These are phyloP conservation scores for Bretschneidera sinensis DNA, from an alignment of 345 rosid genomes.

Conservation along the genomic window DNA sequence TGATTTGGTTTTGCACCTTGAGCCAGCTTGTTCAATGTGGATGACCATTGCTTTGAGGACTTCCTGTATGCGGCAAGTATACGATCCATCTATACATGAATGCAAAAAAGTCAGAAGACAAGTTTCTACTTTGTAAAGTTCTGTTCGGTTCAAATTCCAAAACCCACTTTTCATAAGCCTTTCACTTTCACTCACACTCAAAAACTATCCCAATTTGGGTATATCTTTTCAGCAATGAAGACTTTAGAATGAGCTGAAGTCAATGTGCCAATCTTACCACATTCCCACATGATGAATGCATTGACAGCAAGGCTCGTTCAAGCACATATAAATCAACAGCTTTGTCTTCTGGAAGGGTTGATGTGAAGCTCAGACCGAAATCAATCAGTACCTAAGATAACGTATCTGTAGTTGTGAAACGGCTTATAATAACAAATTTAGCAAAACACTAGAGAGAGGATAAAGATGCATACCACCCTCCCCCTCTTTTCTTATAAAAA, in stretches of 20 bases:
- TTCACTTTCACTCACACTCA: too few species aligned
- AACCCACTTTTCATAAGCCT: neutral
- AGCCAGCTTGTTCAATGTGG: constrained; percentile 89
- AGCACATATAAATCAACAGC: constrained; percentile 95
- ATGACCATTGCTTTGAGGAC: constrained; percentile 97
- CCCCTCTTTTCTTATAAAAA: neutral
- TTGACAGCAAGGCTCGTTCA: constrained; percentile 84
- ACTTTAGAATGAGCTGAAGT: neutral
- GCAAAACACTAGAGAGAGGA: neutral
- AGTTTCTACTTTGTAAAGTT: neutral
- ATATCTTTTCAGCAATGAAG: neutral
- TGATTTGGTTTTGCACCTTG: constrained; percentile 46
- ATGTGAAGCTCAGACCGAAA: constrained; percentile 92
- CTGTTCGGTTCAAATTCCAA: neutral
- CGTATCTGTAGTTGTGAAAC: constrained; percentile 14
- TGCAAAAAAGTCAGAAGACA: neutral
- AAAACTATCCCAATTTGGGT: too few species aligned
- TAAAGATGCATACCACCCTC: neutral
- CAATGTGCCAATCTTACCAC: constrained; percentile 51
- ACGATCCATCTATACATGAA: constrained; percentile 62
- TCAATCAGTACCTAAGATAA: constrained; percentile 72
- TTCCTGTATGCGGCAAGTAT: constrained; percentile 75
- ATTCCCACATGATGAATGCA: constrained; percentile 97
- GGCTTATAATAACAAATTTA: neutral
- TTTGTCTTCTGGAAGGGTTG: constrained; percentile 90